These are phyloP conservation scores for Emergomyces pasteurianus DNA, from an alignment of 2,329 filamentous ascomycete species.

Conservation along the genomic window DNA sequence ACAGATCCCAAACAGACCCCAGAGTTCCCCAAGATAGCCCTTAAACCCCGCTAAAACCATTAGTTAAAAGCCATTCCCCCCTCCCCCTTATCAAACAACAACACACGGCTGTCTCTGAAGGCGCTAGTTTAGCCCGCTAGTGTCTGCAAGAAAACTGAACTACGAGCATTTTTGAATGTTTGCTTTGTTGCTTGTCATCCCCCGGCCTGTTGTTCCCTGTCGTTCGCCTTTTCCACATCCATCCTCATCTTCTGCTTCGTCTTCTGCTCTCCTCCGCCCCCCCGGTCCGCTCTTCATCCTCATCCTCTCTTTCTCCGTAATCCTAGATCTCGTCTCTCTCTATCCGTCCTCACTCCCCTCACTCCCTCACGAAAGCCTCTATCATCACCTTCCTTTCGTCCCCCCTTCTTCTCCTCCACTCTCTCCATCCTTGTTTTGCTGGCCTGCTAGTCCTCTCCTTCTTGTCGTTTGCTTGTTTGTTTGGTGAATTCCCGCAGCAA, in stretches of 20 bases:
- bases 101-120: no score
- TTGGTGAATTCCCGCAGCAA: background rate
- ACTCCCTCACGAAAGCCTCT: slow-evolving; percentile 4
- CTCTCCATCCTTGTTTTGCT: slow-evolving; percentile 12
- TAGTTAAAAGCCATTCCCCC: no score
- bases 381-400: slow-evolving; percentile 10
- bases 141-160: background rate
- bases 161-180: no score
- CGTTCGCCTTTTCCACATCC: background rate
- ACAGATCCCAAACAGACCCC: no score
- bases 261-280: no score
- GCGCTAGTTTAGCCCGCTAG: background rate
- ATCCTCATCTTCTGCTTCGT: background rate
- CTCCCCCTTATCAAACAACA: no score
- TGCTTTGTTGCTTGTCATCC: background rate
- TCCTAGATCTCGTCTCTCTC: background rate
- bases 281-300: background rate
- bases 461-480: background rate
- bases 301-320: background rate
- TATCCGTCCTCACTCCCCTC: no score
- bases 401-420: slow-evolving; percentile 12
- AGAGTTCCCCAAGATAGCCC: no score
- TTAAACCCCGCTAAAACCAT: background rate
- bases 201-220: background rate
- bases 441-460: background rate